Evolutionary conservation across 1,284 basidiomycete species (phyloP), one percentile per base, ranked within the genome.

Genomic region (Vanrija sp.): DNA sequence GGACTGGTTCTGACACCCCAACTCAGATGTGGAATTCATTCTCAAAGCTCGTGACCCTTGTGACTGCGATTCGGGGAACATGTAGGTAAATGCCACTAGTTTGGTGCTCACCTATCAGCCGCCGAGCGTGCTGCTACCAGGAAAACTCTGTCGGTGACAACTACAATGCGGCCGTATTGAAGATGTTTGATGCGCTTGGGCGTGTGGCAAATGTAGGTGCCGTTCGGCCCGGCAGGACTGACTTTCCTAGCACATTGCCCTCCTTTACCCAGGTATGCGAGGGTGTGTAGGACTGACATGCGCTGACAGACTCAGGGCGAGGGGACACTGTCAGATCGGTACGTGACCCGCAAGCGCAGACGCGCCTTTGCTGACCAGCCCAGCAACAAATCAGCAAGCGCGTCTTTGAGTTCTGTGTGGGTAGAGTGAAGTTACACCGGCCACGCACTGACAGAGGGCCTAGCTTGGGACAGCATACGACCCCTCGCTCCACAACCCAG

Each of bases 31-130:
- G 2, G 67, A 72, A 45, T 63, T 75, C 53, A 71, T 79, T 47
- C 63, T 77, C 15, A 60, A 62, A 0, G 67, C 75, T 15, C 71
- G 77, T 27, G 73, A 78, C 2, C 71, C 69, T 0, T 80, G 79
- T 57, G 63, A 66, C 0, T 79, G 78, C 44, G 67, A 64, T 1
- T 67, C 67, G 0, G 61, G 51, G 0, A 36, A 52, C 35, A 43
- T n/a, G 67, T 68, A 39, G 56, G 69, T 57, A 23, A 7, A 14
- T 10, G 6, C 24, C 9, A 14, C 18, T 6, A 45, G 23, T 31
- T 19, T 36, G 2, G n/a, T 12, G 42, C 61, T 63, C 49, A 67
- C 45, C 47, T 42, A 19, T 22, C 59, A 65, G 67, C n/a, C 57
- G 67, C 2, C 43, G 43, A 9, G 4, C 55, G 10, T 69, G 71